Evolutionary conservation across 192 early-diverging fungal species (phyloP), one percentile per base, ranked within the genome.

Genomic region (Coemansia sp.): DNA sequence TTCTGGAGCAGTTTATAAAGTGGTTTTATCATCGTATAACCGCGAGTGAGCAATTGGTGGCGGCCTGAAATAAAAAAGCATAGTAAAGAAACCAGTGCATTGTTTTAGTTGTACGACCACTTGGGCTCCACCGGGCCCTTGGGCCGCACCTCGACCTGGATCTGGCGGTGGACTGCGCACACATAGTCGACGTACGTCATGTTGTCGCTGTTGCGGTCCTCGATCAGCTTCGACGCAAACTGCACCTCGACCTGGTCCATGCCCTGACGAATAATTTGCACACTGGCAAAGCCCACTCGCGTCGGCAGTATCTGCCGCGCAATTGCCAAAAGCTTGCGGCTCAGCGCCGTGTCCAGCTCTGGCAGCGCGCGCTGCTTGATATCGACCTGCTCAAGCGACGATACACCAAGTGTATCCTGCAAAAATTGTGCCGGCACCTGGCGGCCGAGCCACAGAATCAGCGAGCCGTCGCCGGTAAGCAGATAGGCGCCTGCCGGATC

Each of bases 101-200:
- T 12, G n/a, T 19, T 2, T 55, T 42, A 67, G 55, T 60, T 67
- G 60, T 67, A 67, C 20, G 60, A 63, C 71, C 64, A 75, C 39
- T 75, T 75, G 40, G 60, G 64, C 32, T 67, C 64, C 25, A 41
- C 44, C 14, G 47, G 45, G 15, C 55, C 64, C 57, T 75, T 75
- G 42, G 71, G 71, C 39, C 80, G 82, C 53, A 81, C 83, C 60
- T 90, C 89, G 10, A 70, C 79, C 67, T 89, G 89, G 58, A 93
- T 90, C 67, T 86, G 87, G 60, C 88, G 81, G 70, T 98, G 96
- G 50, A 97, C 84, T 20, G 82, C 66, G 41, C 89, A 89, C 21
- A 98, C 66, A 55, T 86, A 96, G 58, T 98, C 95, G 6, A 97
- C 92, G 68, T 98, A 98, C 9, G 83, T 85, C 87, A 91, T 85